Percentiles rank a stretch among this genome's conserved stretches.
Conservation (phyloP, 495 filamentous ascomycete genomes). For the Cetradonia linearis region DNA sequence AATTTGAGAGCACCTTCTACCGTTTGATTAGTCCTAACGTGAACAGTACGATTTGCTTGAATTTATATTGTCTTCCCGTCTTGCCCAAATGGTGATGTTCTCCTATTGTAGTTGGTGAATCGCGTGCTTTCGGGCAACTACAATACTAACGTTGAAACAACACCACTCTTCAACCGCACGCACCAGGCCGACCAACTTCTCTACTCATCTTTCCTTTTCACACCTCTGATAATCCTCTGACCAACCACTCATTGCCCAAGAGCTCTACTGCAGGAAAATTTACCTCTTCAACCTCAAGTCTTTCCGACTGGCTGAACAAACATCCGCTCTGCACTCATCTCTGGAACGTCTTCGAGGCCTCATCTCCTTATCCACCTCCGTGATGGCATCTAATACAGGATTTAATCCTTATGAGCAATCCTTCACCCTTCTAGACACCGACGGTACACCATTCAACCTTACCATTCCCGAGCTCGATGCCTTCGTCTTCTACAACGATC, state of each 20-base stretch:
- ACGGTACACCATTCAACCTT: slow-evolving; percentile 46
- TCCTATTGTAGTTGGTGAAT: slow-evolving; percentile 14
- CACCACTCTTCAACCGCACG: background rate
- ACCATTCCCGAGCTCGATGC: slow-evolving; percentile 39
- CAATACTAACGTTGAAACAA: slow-evolving; percentile 13
- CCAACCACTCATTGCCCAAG: background rate
- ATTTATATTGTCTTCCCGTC: background rate
- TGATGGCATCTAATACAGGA: slow-evolving; percentile 20
- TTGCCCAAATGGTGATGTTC: background rate
- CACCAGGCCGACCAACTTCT: background rate
- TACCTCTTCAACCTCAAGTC: background rate
- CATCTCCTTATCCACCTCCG: background rate
- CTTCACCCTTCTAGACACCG: slow-evolving; percentile 40
- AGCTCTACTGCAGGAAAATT: slow-evolving; percentile 1
- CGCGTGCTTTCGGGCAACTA: slow-evolving; percentile 3
- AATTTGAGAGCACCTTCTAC: background rate
- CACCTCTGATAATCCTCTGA: background rate
- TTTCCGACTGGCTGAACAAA: background rate
- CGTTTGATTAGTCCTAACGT: background rate
- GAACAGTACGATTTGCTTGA: background rate
- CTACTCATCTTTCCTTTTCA: background rate
- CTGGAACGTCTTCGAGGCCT: background rate
- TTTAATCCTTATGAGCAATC: slow-evolving; percentile 52
- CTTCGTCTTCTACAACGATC: slow-evolving; percentile 41
- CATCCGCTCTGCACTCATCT: background rate